Evolutionary conservation across 352 stramenopile species (phyloP).

Genomic region (Phytophthora syringae): DNA sequence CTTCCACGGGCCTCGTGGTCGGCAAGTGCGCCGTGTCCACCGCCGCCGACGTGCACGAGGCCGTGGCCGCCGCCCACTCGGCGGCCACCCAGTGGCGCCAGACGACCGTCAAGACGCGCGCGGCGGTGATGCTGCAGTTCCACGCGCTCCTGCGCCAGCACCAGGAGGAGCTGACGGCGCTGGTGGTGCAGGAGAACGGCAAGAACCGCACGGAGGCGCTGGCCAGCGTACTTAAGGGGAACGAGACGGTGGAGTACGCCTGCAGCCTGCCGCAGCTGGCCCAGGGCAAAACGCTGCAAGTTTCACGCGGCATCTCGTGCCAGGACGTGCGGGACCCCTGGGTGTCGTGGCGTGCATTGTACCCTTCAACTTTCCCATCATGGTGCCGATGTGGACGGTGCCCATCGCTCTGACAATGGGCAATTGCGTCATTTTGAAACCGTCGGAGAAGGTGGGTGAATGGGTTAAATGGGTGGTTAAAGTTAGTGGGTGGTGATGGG

Average conservation of each 20-base stretch:
- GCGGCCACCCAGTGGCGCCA: slow-evolving; percentile 92
- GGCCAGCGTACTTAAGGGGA: slow-evolving; percentile 97
- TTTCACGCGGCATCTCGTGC: slow-evolving; percentile 94
- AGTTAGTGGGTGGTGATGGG: not conserved
- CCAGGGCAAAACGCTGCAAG: slow-evolving; percentile 88
- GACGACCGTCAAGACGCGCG: slow-evolving; percentile 94
- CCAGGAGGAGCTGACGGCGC: slow-evolving; percentile 91
- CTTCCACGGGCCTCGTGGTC: slow-evolving; percentile 72
- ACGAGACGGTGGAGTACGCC: slow-evolving; percentile 98
- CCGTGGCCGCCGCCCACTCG: slow-evolving; percentile 75
- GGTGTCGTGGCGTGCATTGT: slow-evolving; percentile 94
- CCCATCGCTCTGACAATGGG: slow-evolving; percentile 96
- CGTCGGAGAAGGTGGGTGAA: slow-evolving; percentile 94
- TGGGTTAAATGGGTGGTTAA: not conserved
- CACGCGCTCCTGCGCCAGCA: slow-evolving; percentile 93
- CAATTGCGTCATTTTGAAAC: slow-evolving; percentile 98
- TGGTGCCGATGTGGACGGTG: slow-evolving; percentile 98
- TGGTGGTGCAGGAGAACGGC: slow-evolving; percentile 96
- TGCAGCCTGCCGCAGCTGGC: slow-evolving; percentile 93
- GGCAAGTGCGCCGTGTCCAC: slow-evolving; percentile 85
- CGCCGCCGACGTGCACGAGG: slow-evolving; percentile 83
- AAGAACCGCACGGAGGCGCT: slow-evolving; percentile 98
- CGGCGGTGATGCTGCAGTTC: slow-evolving; percentile 97
- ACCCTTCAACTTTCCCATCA: slow-evolving; percentile 98
- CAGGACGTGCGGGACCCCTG: slow-evolving; percentile 93